A percentile compares a stretch with the other conserved stretches of the same genome.
phyloP scores from a whole-genome alignment of 805 yeast species.

The Candida manassasensis region DNA sequence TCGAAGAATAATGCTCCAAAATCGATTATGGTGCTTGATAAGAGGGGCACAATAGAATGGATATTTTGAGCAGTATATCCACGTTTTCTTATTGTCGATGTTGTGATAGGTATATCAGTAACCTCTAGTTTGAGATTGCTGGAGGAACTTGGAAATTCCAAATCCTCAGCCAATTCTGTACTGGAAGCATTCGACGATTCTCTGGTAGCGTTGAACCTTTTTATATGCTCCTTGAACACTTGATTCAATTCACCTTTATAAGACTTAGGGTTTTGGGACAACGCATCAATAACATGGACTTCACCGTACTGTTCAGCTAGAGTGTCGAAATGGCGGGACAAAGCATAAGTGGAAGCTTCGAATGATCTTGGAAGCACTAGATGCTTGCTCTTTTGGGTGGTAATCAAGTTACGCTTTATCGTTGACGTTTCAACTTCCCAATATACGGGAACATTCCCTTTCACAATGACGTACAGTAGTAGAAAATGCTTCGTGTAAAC shows the following conservation, averaged over 20 bases:
- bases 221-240: conserved; percentile 32
- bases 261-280: conserved; percentile 35
- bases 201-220: conserved; percentile 22
- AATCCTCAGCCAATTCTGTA: not conserved
- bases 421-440: conserved; percentile 49
- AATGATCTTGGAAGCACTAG: conserved; percentile 45
- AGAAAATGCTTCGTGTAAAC: conserved; percentile 38
- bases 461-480: conserved; percentile 41
- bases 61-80: conserved; percentile 35
- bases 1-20: conserved; percentile 46
- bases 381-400: conserved; percentile 34
- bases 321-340: conserved; percentile 45
- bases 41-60: conserved; percentile 22
- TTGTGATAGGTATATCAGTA: conserved; percentile 29
- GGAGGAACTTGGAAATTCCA: not conserved
- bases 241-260: conserved; percentile 45
- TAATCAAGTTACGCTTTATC: conserved; percentile 27
- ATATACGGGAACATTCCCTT: conserved; percentile 53
- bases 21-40: conserved; percentile 34
- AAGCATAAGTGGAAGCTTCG: conserved; percentile 52
- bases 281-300: conserved; percentile 45
- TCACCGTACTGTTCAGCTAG: conserved; percentile 46
- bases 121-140: not conserved
- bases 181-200: conserved; percentile 3
- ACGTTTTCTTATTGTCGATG: conserved; percentile 27